These are phyloP conservation scores for Nemania serpens DNA, from an alignment of 2,329 filamentous ascomycete species.

Conservation along the genomic window DNA sequence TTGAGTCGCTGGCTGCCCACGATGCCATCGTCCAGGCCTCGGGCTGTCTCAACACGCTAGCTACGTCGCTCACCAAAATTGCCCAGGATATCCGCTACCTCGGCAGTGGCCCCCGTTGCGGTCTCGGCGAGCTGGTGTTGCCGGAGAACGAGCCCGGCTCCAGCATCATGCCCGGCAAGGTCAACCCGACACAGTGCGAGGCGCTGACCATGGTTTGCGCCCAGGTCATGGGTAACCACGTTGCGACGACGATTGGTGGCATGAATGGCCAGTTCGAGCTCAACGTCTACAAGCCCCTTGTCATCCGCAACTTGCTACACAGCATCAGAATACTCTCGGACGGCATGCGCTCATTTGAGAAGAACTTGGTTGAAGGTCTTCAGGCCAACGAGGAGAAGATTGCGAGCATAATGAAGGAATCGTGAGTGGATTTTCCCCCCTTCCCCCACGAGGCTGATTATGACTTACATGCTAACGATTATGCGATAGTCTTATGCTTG, in stretches of 20 bases:
- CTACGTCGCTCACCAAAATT: slow-evolving; percentile 92
- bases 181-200: slow-evolving; percentile 98
- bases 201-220: slow-evolving; percentile 96
- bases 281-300: slow-evolving; percentile 97
- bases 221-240: slow-evolving; percentile 97
- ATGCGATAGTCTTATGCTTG: slow-evolving; percentile 80
- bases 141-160: slow-evolving; percentile 98
- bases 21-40: slow-evolving; percentile 95
- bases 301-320: slow-evolving; percentile 95
- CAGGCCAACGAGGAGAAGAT: slow-evolving; percentile 96
- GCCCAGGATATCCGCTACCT: slow-evolving; percentile 98
- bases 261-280: slow-evolving; percentile 99
- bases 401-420: slow-evolving; percentile 86
- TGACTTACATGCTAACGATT: slow-evolving; percentile 8
- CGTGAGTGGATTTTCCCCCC: slow-evolving; percentile 60
- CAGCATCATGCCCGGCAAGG: slow-evolving; percentile 99
- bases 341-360: slow-evolving; percentile 93
- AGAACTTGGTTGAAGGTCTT: slow-evolving; percentile 86
- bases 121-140: slow-evolving; percentile 88
- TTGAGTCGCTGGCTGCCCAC: slow-evolving; percentile 93
- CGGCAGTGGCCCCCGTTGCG: slow-evolving; percentile 92
- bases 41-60: slow-evolving; percentile 91
- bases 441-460: no score
- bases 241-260: slow-evolving; percentile 88
- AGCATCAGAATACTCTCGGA: slow-evolving; percentile 86